Percentiles rank a stretch among this genome's conserved stretches.
Conservation (phyloP, 441 rosid species). For the Cnidoscolus chayamansa region DNA sequence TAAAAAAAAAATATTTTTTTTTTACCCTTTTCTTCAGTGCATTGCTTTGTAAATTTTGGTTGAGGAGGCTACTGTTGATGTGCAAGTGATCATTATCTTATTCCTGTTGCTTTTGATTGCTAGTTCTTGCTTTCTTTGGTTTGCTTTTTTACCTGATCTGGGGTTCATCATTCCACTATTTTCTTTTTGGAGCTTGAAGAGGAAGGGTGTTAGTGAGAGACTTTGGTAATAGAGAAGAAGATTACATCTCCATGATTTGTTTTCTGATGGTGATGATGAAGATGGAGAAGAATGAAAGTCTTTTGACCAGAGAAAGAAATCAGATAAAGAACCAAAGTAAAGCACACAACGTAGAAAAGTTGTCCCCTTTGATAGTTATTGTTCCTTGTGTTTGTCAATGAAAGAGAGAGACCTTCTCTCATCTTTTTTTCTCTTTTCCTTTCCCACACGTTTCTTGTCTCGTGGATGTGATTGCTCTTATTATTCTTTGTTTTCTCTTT, state of each 20-base stretch:
- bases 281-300: constrained; percentile 26
- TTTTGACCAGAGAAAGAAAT: constrained; percentile 49
- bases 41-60: constrained; percentile 9
- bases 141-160: constrained; percentile 26
- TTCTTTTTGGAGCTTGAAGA: constrained; percentile 36
- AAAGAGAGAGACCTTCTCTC: constrained; percentile 22
- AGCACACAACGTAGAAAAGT: constrained; percentile 39
- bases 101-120: constrained; percentile 6
- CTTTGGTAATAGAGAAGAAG: constrained; percentile 42
- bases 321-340: constrained; percentile 30
- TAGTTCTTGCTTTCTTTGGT: background rate
- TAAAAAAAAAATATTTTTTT: background rate
- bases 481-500: constrained; percentile 12
- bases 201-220: constrained; percentile 31
- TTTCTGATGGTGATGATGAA: constrained; percentile 29
- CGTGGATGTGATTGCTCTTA: constrained; percentile 23
- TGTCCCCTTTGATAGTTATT: constrained; percentile 43
- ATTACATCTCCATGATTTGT: constrained; percentile 30
- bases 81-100: background rate
- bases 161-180: constrained; percentile 31
- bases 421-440: constrained; percentile 25
- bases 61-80: constrained; percentile 3
- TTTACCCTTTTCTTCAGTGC: background rate
- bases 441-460: constrained; percentile 41
- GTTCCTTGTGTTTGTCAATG: constrained; percentile 35